Conservation (phyloP, 2,329 filamentous ascomycete genomes). For the Trichoderma polysporum region DNA sequence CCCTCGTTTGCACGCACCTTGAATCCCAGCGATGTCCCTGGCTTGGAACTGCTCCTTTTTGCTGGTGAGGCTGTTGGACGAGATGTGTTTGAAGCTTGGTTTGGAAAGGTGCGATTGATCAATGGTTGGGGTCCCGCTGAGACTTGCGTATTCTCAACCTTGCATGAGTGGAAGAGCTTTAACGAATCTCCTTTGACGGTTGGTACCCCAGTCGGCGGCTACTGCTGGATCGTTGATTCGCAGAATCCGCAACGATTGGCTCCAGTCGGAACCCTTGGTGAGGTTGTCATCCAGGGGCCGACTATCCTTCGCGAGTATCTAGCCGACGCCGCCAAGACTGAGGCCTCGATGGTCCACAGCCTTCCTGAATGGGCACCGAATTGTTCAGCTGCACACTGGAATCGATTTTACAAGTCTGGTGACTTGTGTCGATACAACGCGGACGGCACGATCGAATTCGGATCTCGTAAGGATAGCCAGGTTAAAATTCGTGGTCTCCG, state of each 20-base stretch:
- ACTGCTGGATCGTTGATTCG: constrained; percentile 21
- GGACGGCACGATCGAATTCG: constrained; percentile 24
- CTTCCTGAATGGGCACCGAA: constrained; percentile 12
- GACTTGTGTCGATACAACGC: constrained; percentile 24
- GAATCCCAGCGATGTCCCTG: constrained; percentile 18
- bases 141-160: constrained; percentile 19
- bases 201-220: constrained; percentile 13
- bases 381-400: neutral
- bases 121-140: constrained; percentile 27
- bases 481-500: constrained; percentile 28
- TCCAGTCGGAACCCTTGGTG: constrained; percentile 19
- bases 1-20: constrained; percentile 22
- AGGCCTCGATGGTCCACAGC: neutral
- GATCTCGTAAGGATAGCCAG: constrained; percentile 27
- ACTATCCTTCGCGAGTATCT: constrained; percentile 47
- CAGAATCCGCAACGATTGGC: constrained; percentile 13
- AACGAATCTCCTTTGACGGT: constrained; percentile 17
- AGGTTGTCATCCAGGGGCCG: constrained; percentile 33
- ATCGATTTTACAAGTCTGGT: constrained; percentile 25
- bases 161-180: constrained; percentile 19
- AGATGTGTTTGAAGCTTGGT: constrained; percentile 24
- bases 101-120: constrained; percentile 19
- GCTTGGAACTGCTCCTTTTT: constrained; percentile 21
- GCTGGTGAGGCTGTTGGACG: constrained; percentile 22
- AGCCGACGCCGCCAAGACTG: constrained; percentile 20